Evolutionary conservation across 768 basidiomycete species (phyloP).

Genomic region (Lactarius sp.): DNA sequence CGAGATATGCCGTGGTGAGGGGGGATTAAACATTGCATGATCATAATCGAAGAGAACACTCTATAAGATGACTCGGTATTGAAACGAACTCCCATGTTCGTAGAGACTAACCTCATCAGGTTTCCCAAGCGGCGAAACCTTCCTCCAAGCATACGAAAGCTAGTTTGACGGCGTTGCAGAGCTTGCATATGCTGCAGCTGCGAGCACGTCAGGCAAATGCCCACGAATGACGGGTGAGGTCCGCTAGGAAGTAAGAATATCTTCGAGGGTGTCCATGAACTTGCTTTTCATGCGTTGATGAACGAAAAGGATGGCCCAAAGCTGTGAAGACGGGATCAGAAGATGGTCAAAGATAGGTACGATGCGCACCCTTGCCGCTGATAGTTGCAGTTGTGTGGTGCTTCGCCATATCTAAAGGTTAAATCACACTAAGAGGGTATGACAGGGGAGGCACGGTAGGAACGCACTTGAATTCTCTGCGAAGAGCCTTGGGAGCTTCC

Average conservation of each 20-base stretch:
- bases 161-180: constrained; percentile 35
- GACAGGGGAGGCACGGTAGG: not conserved
- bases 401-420: constrained; percentile 22
- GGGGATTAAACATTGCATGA: constrained; percentile 76
- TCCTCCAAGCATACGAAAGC: too few relatives aligned
- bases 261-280: constrained; percentile 75
- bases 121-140: too few relatives aligned
- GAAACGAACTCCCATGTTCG: not conserved
- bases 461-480: too few relatives aligned
- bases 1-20: constrained; percentile 39
- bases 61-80: constrained; percentile 29
- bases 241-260: constrained; percentile 54
- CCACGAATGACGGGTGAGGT: constrained; percentile 80
- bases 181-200: constrained; percentile 71
- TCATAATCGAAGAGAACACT: constrained; percentile 75
- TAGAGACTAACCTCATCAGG: constrained; percentile 61
- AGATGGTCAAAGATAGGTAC: not conserved
- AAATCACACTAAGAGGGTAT: not conserved
- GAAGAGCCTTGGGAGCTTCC: too few relatives aligned
- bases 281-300: constrained; percentile 66
- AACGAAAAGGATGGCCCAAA: constrained; percentile 84
- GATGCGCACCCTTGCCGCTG: constrained; percentile 24
- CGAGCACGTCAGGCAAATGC: constrained; percentile 73
- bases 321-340: constrained; percentile 35
- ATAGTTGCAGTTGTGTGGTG: constrained; percentile 25